These are phyloP conservation scores for Colletotrichum sp. DNA, from an alignment of 2,329 filamentous ascomycete species.

Conservation along the genomic window DNA sequence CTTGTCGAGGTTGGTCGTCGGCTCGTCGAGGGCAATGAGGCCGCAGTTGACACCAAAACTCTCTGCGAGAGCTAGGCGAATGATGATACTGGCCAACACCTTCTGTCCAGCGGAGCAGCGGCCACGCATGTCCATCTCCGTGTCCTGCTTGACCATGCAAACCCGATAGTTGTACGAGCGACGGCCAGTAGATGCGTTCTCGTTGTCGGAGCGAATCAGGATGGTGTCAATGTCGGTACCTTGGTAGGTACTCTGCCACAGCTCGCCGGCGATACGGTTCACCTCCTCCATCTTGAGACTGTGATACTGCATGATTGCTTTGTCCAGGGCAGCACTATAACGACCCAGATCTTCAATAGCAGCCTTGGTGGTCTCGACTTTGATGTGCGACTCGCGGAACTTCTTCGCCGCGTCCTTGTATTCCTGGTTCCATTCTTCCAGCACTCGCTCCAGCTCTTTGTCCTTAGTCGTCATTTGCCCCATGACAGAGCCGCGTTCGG, in stretches of 20 bases:
- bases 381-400: conserved; percentile 88
- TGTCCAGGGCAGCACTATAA: conserved; percentile 85
- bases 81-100: conserved; percentile 95
- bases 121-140: conserved; percentile 99
- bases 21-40: conserved; percentile 94
- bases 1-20: conserved; percentile 93
- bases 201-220: conserved; percentile 89
- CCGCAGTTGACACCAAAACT: conserved; percentile 97
- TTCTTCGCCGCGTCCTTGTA: conserved; percentile 82
- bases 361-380: conserved; percentile 89
- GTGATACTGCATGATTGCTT: conserved; percentile 98
- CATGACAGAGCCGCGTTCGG: conserved; percentile 75
- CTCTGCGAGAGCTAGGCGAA: conserved; percentile 92
- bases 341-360: conserved; percentile 88
- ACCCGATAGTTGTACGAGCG: conserved; percentile 96
- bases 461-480: conserved; percentile 86
- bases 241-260: conserved; percentile 98
- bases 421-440: conserved; percentile 82
- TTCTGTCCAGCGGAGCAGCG: conserved; percentile 97
- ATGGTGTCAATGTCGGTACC: conserved; percentile 98
- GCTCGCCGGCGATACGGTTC: conserved; percentile 90
- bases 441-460: conserved; percentile 73
- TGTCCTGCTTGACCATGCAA: conserved; percentile 96
- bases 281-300: conserved; percentile 98
- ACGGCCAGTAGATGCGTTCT: conserved; percentile 69